phyloP scores from a whole-genome alignment of 345 rosid species.

The Salix caprea region DNA sequence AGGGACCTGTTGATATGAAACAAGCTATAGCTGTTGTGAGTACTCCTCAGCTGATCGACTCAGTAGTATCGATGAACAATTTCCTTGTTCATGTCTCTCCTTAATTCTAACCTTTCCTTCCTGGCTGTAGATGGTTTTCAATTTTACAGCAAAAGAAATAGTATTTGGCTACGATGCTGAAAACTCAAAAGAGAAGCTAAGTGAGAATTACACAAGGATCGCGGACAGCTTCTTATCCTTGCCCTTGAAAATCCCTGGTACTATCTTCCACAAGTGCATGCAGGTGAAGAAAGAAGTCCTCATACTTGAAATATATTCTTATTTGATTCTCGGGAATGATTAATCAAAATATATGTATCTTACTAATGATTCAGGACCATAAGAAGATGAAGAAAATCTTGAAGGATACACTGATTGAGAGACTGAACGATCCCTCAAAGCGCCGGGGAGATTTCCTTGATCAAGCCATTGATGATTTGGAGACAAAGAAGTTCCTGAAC shows the following conservation, averaged over 20 bases:
- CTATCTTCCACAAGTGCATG: constrained; percentile 32
- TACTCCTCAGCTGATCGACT: background rate
- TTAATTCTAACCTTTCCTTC: background rate
- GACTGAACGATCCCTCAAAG: background rate
- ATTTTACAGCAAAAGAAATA: constrained; percentile 17
- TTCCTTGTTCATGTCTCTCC: background rate
- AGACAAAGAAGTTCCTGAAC: constrained; percentile 21
- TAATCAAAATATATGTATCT: background rate
- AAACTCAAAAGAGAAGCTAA: constrained; percentile 6
- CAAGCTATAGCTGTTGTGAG: background rate
- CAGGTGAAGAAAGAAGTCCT: constrained; percentile 16
- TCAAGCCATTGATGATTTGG: constrained; percentile 17
- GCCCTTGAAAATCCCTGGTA: constrained; percentile 36
- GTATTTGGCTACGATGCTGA: constrained; percentile 18
- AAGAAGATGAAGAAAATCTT: background rate
- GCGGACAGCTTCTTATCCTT: constrained; percentile 17
- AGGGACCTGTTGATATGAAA: background rate
- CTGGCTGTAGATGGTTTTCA: constrained; percentile 21
- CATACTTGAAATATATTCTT: background rate
- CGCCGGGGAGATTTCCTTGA: constrained; percentile 15
- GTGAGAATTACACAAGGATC: constrained; percentile 12
- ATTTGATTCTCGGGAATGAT: background rate
- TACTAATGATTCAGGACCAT: background rate
- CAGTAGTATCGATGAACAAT: no score
- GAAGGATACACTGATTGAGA: background rate